Percentiles rank a stretch among this genome's conserved stretches.
These are phyloP conservation scores for Metschnikowia anglica DNA, from an alignment of 805 yeast species.

Conservation along the genomic window DNA sequence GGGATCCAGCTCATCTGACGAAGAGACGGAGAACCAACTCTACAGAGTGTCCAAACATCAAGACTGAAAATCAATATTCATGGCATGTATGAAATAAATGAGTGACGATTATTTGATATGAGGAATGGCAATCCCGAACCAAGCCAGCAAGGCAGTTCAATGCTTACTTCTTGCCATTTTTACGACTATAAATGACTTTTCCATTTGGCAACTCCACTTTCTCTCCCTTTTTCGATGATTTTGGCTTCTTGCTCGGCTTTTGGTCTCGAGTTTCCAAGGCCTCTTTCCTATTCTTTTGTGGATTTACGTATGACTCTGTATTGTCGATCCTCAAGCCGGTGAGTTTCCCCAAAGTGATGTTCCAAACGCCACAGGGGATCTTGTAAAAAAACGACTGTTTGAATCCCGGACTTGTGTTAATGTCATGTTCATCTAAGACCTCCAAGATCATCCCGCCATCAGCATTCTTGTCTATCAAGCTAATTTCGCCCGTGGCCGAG, in stretches of 20 bases:
- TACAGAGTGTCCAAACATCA: constrained; percentile 43
- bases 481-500: constrained; percentile 55
- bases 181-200: constrained; percentile 45
- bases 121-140: too few relatives aligned
- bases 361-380: constrained; percentile 46
- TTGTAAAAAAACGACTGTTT: constrained; percentile 48
- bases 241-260: constrained; percentile 27
- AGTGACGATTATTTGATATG: constrained; percentile 5
- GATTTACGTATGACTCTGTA: constrained; percentile 17
- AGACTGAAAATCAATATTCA: constrained; percentile 16
- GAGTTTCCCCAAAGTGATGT: constrained; percentile 40
- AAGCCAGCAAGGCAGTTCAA: too few relatives aligned
- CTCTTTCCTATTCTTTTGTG: constrained; percentile 15
- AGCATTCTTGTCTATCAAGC: constrained; percentile 44
- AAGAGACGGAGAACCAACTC: constrained; percentile 36
- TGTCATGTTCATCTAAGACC: constrained; percentile 47
- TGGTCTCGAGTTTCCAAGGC: constrained; percentile 6
- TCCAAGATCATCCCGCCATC: constrained; percentile 32
- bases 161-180: constrained; percentile 12
- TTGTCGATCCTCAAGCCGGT: constrained; percentile 22
- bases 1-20: constrained; percentile 46
- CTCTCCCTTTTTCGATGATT: constrained; percentile 40
- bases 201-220: constrained; percentile 60
- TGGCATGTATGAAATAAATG: constrained; percentile 5
- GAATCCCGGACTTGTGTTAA: constrained; percentile 46